Evolutionary conservation across 768 basidiomycete genomes (phyloP).

Genomic region (Lactarius indigo): DNA sequence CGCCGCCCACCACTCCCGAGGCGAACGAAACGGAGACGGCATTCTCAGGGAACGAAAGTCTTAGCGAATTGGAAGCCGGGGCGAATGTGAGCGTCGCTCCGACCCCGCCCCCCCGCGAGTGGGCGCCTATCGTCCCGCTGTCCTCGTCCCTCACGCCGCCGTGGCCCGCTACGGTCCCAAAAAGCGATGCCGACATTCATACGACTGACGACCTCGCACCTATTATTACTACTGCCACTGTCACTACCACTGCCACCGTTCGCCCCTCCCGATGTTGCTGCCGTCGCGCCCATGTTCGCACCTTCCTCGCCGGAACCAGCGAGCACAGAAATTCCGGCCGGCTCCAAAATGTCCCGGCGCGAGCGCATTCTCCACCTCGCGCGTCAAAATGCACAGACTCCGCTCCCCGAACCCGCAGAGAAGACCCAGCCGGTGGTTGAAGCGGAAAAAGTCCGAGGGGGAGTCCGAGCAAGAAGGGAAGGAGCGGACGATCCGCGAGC

Average conservation of each 20-base stretch:
- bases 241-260: no score
- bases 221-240: background rate
- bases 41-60: background rate
- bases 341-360: slow-evolving; percentile 14
- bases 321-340: background rate
- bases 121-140: slow-evolving; percentile 7
- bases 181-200: background rate
- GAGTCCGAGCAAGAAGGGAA: slow-evolving; percentile 15
- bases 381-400: slow-evolving; percentile 22
- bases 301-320: background rate
- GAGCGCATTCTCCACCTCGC: slow-evolving; percentile 23
- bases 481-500: slow-evolving; percentile 21
- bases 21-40: background rate
- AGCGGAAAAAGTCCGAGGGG: background rate
- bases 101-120: background rate
- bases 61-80: background rate
- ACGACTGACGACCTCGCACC: background rate
- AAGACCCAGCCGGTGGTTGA: background rate
- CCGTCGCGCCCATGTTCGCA: background rate
- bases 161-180: background rate
- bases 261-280: background rate
- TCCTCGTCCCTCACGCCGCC: background rate
- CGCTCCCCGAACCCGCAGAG: slow-evolving; percentile 13
- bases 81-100: background rate
- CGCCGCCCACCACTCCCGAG: background rate